Base-by-base conservation (phyloP, 176 grass and related monocot genomes). In the Zoysia pacifica region DNA sequence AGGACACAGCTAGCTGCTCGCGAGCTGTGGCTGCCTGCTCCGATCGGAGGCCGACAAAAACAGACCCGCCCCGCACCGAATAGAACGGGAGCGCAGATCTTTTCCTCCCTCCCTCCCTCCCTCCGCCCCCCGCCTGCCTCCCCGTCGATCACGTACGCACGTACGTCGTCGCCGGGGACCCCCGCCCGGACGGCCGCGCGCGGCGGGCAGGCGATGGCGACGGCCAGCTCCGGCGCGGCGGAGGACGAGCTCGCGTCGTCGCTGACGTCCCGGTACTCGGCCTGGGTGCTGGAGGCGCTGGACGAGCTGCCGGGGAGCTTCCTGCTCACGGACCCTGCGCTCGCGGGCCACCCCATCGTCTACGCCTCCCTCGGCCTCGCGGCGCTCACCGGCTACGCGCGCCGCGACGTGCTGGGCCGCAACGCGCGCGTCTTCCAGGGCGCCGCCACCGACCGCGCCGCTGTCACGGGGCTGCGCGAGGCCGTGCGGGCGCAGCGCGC, bases 401-500 rank as follows among this genome's bases (percentile, higher is more conserved):
- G 35, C 42, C 79, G 77, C 6, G 92, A 95, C 40, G 62, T 99
- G 13, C 77, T 99, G 2, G 96, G 96, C n/a, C 88, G 87, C 75
- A 91, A 89, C 82, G 87, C 91, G 11, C 83, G 90, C 46, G 47
- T 99, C 72, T 95, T 99, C 85, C 96, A 99, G 86, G 96, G 96
- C 72, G 81, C 90, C 11, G 90, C 85, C 43, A 99, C 96, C 65
- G 83, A 84, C 73, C 83, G 96, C 51, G 82, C 81, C 76, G 87
- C 96, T 14, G 81, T 95, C 2, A 79, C 90, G 0, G 85, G 86
- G 14, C 74, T 99, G 3, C 87, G 96, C 9, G 90, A 99, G 86
- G 96, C 96, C 55, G 79, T 99, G 7, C 84, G 92, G 6, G 76
- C 74, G 1, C 89, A 86, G 83, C 79, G 79, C 37, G 13, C 90